phyloP scores from a whole-genome alignment of 139 green algal genomes.

The Pseudopediastrum boryanum region DNA sequence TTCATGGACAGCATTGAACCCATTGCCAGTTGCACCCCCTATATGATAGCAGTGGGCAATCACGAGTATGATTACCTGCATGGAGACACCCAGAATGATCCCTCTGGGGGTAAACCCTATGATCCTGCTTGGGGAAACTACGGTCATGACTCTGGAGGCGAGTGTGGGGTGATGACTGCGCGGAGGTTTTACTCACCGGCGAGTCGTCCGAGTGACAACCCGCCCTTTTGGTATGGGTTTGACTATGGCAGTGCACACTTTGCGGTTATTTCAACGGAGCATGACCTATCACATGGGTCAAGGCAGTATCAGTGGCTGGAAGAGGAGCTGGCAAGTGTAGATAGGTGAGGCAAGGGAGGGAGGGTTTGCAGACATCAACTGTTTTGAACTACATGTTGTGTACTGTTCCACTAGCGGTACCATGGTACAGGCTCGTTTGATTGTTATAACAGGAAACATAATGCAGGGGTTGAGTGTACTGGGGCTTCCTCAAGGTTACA shows the following conservation, averaged over 20 bases:
- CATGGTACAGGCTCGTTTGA: too few relatives aligned
- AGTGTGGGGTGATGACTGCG: constrained; percentile 66
- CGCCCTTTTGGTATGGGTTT: constrained; percentile 89
- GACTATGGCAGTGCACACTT: constrained; percentile 78
- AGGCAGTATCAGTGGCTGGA: constrained; percentile 75
- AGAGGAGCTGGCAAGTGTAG: constrained; percentile 65
- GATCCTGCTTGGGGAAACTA: constrained; percentile 64
- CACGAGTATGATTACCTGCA: too few relatives aligned
- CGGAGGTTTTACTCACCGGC: constrained; percentile 68
- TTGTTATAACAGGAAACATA: too few relatives aligned
- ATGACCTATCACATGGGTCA: constrained; percentile 62
- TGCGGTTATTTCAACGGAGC: constrained; percentile 75
- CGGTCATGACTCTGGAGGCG: constrained; percentile 66
- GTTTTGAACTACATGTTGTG: constrained; percentile 8
- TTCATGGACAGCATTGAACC: constrained; percentile 81
- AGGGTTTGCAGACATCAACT: too few relatives aligned
- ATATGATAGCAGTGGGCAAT: constrained; percentile 83
- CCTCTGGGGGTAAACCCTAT: constrained; percentile 48
- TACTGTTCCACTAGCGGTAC: too few relatives aligned
- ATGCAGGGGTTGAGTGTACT: too few relatives aligned
- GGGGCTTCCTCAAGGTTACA: too few relatives aligned
- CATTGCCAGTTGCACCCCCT: constrained; percentile 61
- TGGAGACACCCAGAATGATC: constrained; percentile 47
- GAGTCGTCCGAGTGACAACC: constrained; percentile 31
- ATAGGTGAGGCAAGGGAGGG: constrained; percentile 56